A percentile compares a stretch with the other conserved stretches of the same genome.
Conservation (phyloP, 2,329 filamentous ascomycete species). For the Alternaria triticina region DNA sequence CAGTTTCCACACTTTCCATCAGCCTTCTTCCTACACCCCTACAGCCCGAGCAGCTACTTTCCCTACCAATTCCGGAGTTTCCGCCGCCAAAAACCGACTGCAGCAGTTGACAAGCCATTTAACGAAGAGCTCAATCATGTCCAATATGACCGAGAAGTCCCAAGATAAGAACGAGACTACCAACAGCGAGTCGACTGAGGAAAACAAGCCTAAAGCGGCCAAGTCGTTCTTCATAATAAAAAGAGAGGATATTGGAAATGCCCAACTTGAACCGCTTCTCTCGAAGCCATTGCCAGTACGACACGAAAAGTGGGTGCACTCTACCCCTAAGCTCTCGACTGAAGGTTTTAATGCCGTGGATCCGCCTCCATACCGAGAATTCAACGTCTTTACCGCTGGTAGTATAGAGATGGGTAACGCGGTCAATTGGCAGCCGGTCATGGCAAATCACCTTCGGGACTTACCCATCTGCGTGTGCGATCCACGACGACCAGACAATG, state of each 20-base stretch:
- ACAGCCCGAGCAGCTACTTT: conserved; percentile 16
- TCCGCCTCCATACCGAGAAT: conserved; percentile 23
- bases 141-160: neutral
- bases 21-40: conserved; percentile 15
- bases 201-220: neutral
- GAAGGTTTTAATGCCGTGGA: neutral
- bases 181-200: neutral
- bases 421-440: conserved; percentile 60
- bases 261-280: conserved; percentile 16
- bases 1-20: conserved; percentile 10
- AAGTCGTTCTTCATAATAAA: neutral
- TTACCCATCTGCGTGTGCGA: conserved; percentile 63
- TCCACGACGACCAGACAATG: conserved; percentile 61
- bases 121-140: conserved; percentile 5
- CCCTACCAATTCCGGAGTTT: conserved; percentile 1
- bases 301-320: conserved; percentile 23
- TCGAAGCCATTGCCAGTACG: neutral
- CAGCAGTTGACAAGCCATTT: conserved; percentile 11
- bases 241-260: neutral
- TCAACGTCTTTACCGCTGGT: conserved; percentile 65
- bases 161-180: conserved; percentile 1
- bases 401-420: conserved; percentile 56
- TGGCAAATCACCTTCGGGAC: conserved; percentile 51
- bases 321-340: conserved; percentile 11
- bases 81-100: conserved; percentile 4